phyloP scores from a whole-genome alignment of 208 protist genomes.

The Tritrichomonas foetus region DNA sequence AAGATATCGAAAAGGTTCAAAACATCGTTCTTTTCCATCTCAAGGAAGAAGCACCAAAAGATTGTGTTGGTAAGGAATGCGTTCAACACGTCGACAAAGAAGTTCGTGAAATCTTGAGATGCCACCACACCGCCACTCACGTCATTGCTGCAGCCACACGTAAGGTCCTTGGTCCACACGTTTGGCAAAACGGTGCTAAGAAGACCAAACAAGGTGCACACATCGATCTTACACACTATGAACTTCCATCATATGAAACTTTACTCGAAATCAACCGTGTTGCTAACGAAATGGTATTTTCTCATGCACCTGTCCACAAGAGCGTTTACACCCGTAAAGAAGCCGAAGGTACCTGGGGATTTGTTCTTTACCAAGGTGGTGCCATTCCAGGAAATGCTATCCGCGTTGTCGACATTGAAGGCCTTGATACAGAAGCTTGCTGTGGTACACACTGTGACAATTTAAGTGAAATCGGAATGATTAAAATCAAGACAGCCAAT shows the following conservation, averaged over 20 bases:
- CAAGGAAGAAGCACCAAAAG: not conserved
- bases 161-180: constrained; percentile 30
- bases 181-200: constrained; percentile 44
- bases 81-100: constrained; percentile 24
- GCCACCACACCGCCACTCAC: constrained; percentile 37
- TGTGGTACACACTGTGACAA: constrained; percentile 17
- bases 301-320: not conserved
- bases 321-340: not conserved
- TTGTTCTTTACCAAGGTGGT: constrained; percentile 39
- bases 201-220: constrained; percentile 15
- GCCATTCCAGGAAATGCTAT: constrained; percentile 36
- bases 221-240: constrained; percentile 40
- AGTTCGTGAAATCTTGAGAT: not conserved
- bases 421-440: constrained; percentile 44
- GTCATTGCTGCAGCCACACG: constrained; percentile 1
- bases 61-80: not conserved
- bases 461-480: not conserved
- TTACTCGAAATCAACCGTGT: not conserved
- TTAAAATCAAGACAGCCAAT: not conserved
- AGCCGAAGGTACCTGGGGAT: constrained; percentile 6
- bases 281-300: not conserved
- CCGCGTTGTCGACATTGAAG: constrained; percentile 32
- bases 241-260: constrained; percentile 1
- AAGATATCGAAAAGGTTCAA: constrained; percentile 8
- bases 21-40: not conserved